Base-by-base conservation (phyloP, 1,139 yeast genomes). In the Spathaspora sp. region DNA sequence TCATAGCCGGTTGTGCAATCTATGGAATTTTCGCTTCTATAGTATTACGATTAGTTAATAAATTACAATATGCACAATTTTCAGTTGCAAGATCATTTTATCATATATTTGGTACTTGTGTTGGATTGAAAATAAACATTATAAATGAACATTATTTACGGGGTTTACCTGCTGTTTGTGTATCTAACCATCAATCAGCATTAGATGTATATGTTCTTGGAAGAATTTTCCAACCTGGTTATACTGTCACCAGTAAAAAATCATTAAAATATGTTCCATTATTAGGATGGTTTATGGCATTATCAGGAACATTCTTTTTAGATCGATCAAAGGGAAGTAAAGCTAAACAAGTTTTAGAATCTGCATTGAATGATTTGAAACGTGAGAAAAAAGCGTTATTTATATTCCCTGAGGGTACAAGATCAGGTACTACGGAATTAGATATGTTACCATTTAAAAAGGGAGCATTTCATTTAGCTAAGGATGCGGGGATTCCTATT, bases 381-480 rank as follows among this genome's bases (percentile, higher is more conserved):
- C 59, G 64, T 10, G 71, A 81, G 41, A 81, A 82, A 57, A 74
- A 93, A 60, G 89, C 86, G 10, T 75, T 91, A 37, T 91, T 84
- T 73, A 80, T 91, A 69, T 91, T 89, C 74, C 96, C 97, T 15
- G 96, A 91, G 65, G 99, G 99, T 20, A 95, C 99, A 1, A 81
- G 99, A 64, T 89, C 97, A 0, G 87, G 84, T 52, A 67, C 86
- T 13, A 70, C 79, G 23, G 74, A 74, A 39, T 84, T 95, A 44
- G 82, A 77, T 9, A 69, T 95, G 64, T 74, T 89, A 46, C 96
- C 96, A 1, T 89, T 93, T 68, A 93, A 93, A 66, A 95, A 95
- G 63, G 99, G 99, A 43, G 98, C 98, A 0, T 95, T 95, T 81
- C 97, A 93, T 67, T 78, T 93, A 59, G 99, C 99, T 10, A 86